phyloP scores from a whole-genome alignment of 2,329 filamentous ascomycete species.

The Botrytis deweyae region DNA sequence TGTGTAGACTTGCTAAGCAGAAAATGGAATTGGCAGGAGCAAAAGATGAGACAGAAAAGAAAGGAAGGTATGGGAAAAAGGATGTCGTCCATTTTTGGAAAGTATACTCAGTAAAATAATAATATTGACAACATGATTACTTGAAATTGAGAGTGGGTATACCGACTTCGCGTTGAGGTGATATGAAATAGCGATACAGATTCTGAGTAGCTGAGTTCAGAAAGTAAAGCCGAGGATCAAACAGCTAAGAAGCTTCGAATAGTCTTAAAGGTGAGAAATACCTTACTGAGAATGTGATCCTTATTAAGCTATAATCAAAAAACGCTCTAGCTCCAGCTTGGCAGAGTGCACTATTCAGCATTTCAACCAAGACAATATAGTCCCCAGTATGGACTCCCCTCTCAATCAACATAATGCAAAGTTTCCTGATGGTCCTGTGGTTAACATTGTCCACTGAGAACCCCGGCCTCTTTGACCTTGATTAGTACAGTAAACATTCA shows the following conservation, averaged over 20 bases:
- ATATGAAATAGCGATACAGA: background rate
- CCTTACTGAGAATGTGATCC: background rate
- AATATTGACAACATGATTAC: background rate
- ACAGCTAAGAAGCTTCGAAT: accelerated
- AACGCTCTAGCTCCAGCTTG: background rate
- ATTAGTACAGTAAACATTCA: background rate
- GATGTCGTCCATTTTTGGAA: background rate
- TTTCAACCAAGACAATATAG: background rate
- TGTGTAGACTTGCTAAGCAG: background rate
- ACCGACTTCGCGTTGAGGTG: background rate
- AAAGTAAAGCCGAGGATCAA: background rate
- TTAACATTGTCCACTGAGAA: background rate
- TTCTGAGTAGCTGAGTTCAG: background rate
- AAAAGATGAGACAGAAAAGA: background rate
- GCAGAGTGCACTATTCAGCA: background rate
- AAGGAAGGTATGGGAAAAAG: background rate
- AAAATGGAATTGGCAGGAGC: background rate
- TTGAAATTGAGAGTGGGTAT: background rate
- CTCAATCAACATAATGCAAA: background rate
- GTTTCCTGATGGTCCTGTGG: background rate
- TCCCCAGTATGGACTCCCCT: background rate
- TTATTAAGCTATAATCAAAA: background rate
- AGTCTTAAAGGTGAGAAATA: accelerated
- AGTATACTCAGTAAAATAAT: background rate
- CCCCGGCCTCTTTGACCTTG: background rate